phyloP scores from a whole-genome alignment of 176 grass and related monocot genomes.

The Chloris gayana region DNA sequence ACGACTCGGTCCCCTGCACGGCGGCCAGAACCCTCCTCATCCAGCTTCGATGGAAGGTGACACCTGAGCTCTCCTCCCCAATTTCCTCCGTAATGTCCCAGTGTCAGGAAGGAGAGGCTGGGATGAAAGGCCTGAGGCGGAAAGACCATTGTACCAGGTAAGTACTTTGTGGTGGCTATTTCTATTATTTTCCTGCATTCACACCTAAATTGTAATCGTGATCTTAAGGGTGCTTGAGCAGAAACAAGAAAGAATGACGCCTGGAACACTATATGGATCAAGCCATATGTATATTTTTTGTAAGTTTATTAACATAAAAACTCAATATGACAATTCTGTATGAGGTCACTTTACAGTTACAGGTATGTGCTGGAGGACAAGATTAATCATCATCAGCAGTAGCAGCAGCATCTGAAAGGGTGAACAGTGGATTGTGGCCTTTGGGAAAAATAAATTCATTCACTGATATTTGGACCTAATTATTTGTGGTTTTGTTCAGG shows the following conservation, averaged over 20 bases:
- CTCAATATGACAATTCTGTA: not conserved
- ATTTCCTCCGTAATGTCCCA: too few relatives aligned
- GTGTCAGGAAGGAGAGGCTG: too few relatives aligned
- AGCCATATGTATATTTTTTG: conserved; percentile 51
- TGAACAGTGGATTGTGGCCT: conserved; percentile 22
- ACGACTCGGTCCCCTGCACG: too few relatives aligned
- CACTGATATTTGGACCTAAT: too few relatives aligned
- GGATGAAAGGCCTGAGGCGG: too few relatives aligned
- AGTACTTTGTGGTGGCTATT: not conserved
- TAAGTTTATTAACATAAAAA: not conserved
- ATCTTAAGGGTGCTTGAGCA: conserved; percentile 61
- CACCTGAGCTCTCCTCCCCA: too few relatives aligned
- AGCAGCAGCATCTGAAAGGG: conserved; percentile 68
- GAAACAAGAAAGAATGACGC: conserved; percentile 72
- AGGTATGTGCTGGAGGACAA: conserved; percentile 86
- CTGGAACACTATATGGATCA: conserved; percentile 71
- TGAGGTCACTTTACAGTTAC: conserved; percentile 36
- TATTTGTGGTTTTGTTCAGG: conserved; percentile 41
- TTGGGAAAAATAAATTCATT: too few relatives aligned
- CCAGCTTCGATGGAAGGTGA: too few relatives aligned
- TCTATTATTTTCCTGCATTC: not conserved
- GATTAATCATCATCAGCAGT: conserved; percentile 56
- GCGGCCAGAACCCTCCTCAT: too few relatives aligned
- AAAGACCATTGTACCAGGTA: conserved; percentile 77
- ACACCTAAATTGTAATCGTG: not conserved